A percentile compares a stretch with the other conserved stretches of the same genome.
Evolutionary conservation across 148 eudicot genomes (phyloP).

Genomic region (Cornus suecica): DNA sequence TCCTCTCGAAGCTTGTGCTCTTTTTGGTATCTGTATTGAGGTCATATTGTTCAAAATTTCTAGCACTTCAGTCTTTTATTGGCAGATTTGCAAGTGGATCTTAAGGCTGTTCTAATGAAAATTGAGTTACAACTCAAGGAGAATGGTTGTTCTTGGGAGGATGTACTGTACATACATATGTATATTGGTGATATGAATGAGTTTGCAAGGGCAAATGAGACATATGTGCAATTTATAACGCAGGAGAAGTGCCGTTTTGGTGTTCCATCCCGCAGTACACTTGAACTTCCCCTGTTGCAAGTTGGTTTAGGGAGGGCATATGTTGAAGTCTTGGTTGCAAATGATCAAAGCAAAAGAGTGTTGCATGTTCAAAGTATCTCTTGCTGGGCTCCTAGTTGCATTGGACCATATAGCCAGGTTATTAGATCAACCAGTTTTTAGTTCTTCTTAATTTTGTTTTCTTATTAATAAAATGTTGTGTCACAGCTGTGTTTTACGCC

Average conservation of each 20-base stretch:
- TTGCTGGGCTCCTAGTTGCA: slow-evolving; percentile 96
- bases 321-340: slow-evolving; percentile 80
- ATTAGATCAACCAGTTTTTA: background rate
- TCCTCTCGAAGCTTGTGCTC: background rate
- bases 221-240: slow-evolving; percentile 78
- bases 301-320: slow-evolving; percentile 76
- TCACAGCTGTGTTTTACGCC: no score
- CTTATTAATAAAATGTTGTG: no score
- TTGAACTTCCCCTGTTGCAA: slow-evolving; percentile 77
- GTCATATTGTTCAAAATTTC: background rate
- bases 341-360: slow-evolving; percentile 66
- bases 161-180: slow-evolving; percentile 79
- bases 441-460: background rate
- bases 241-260: slow-evolving; percentile 89
- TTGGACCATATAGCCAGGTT: slow-evolving; percentile 99
- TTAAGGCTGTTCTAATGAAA: slow-evolving; percentile 50
- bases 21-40: background rate
- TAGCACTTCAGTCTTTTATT: background rate
- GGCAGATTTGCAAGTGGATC: slow-evolving; percentile 72
- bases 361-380: slow-evolving; percentile 99
- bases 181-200: slow-evolving; percentile 79
- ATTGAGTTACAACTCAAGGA: slow-evolving; percentile 63
- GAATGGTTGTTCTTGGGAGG: slow-evolving; percentile 64
- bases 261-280: slow-evolving; percentile 95
- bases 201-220: slow-evolving; percentile 80